Conservation (phyloP, 192 early-diverging fungal species). For the Backusella morwellensis region DNA sequence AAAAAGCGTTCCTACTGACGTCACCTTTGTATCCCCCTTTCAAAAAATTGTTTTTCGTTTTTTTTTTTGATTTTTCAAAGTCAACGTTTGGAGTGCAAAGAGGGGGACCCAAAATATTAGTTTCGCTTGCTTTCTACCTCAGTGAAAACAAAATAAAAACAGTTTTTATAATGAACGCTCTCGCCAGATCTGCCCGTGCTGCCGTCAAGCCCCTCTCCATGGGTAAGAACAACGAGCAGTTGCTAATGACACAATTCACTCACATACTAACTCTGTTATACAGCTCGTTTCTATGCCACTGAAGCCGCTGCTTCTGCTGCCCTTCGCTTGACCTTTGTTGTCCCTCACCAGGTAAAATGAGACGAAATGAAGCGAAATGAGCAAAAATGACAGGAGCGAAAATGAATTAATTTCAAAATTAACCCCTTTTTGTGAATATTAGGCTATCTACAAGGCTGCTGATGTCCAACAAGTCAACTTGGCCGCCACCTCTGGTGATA, state of each 20-base stretch:
- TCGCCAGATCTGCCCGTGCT: constrained; percentile 52
- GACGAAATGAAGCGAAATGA: background rate
- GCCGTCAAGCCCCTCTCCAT: constrained; percentile 45
- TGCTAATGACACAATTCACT: background rate
- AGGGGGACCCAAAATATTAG: constrained; percentile 4
- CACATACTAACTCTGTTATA: background rate
- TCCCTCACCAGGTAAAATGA: constrained; percentile 81
- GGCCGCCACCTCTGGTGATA: constrained; percentile 87
- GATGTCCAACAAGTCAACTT: constrained; percentile 93
- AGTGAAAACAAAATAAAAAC: constrained; percentile 12
- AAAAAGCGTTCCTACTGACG: background rate
- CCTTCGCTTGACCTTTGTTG: constrained; percentile 84
- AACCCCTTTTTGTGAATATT: constrained; percentile 10
- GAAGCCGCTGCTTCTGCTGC: constrained; percentile 69
- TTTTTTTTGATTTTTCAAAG: background rate
- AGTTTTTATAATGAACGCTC: constrained; percentile 47
- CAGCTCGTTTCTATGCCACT: constrained; percentile 78
- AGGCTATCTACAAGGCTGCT: constrained; percentile 69
- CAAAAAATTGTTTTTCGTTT: background rate
- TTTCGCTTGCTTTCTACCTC: constrained; percentile 7
- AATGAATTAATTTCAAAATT: background rate
- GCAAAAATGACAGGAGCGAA: background rate
- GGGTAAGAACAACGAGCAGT: constrained; percentile 30
- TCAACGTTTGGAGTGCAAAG: constrained; percentile 3
- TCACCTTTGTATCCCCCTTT: background rate